Percentiles rank a stretch among this genome's conserved stretches.
Conservation (phyloP, 2,329 filamentous ascomycete species). For the Trichoderma breve region DNA sequence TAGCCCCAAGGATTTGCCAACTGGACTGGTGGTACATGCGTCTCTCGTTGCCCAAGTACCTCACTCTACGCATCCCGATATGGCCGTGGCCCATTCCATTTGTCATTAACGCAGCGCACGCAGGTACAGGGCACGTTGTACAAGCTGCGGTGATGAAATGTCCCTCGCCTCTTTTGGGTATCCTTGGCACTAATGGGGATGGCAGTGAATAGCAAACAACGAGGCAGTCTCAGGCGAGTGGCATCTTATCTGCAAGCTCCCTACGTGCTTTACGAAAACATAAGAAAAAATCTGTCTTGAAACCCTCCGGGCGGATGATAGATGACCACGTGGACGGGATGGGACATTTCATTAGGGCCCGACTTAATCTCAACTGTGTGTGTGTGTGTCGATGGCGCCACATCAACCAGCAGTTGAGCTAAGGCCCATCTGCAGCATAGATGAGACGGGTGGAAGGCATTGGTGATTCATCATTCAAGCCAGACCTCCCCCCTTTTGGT, state of each 20-base stretch:
- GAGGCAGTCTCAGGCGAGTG: conserved; percentile 5
- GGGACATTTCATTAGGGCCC: conserved; percentile 14
- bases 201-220: conserved; percentile 6
- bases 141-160: conserved; percentile 6
- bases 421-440: neutral
- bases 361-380: conserved; percentile 4
- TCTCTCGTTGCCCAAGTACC: neutral
- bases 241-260: conserved; percentile 15
- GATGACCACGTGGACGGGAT: conserved; percentile 20
- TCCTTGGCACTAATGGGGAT: neutral
- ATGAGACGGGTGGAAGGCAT: neutral
- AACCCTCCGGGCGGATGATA: conserved; percentile 10
- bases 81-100: neutral
- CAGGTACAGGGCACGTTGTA: neutral
- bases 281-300: conserved; percentile 1
- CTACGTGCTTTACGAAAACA: neutral
- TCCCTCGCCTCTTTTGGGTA: conserved; percentile 8
- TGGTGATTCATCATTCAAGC: neutral
- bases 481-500: neutral
- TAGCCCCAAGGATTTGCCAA: neutral
- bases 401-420: conserved; percentile 1
- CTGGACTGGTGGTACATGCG: neutral
- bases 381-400: neutral
- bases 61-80: neutral
- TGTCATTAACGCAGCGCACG: neutral